Evolutionary conservation across 208 protist species (phyloP), one percentile per base, ranked within the genome.

Genomic region (Leishmania guyanensis): DNA sequence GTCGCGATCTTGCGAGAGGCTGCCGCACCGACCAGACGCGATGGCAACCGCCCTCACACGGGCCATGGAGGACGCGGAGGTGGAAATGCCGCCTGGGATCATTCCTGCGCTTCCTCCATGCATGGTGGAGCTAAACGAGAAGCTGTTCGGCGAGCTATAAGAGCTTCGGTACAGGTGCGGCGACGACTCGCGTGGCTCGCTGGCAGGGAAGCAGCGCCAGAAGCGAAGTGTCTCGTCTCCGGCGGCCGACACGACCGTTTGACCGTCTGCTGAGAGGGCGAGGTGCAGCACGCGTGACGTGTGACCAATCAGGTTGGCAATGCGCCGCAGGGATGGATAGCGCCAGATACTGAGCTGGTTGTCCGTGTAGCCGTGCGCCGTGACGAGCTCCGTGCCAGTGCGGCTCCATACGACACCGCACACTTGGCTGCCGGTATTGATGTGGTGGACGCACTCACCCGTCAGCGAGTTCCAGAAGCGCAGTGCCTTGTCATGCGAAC

Each of bases 261-360:
- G 90, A 43, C 99, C 98, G 82, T 99, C 99, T 10, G 99, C 98
- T 29, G 95, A 98, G 56, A 99, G 86, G 69, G 99, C 98, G 74
- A 99, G 92, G 87, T 99, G 98, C 16, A 99, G 93, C n/a, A 99
- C 99, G 71, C 99, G 98, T 0, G 89, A 95, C 1, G 97, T 99
- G 92, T 99, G 99, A 8, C 99, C 99, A 36, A 86, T 98, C n/a
- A 99, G 89, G 84, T 99, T 99, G 39, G 97, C 97, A 64, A 99
- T 91, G 72, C 98, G 96, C 50, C 90, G 90, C 91, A 99, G 94
- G 39, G 98, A 97, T 53, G 99, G 99, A 80, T 99, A 99, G 84
- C 98, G 99, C 99, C 99, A 99, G 56, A 99, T 93, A 69, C 93
- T 98, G 5, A 99, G 92, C 87, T 99, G 99, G 88, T 99, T 99